Base-by-base conservation (phyloP, 768 basidiomycete species). In the Trametes cinnabarina region DNA sequence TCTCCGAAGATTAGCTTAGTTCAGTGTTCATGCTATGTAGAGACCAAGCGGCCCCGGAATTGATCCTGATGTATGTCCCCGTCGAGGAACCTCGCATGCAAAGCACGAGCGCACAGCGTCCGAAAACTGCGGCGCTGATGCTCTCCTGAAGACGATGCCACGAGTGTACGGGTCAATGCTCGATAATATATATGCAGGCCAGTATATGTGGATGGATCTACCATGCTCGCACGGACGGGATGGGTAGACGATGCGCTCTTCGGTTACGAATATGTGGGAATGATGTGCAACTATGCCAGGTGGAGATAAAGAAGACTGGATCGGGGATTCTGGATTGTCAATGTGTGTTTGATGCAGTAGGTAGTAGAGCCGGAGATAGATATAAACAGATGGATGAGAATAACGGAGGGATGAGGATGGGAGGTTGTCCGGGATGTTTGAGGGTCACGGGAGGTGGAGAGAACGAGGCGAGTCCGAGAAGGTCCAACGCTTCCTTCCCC, bases 151-250 rank as follows among this genome's bases (percentile, higher is more conserved):
- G n/a, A n/a, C n/a, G n/a, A n/a, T n/a, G n/a, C n/a, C n/a, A n/a
- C n/a, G n/a, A n/a, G n/a, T n/a, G n/a, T n/a, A n/a, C n/a, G n/a
- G n/a, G 15, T 32, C 26, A 34, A 26, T 56, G 55, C 28, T 39
- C 25, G 23, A 56, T 22, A 47, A 42, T 49, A 49, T 55, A 41
- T 42, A 23, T 22, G 39, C 39, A 23, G 39, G 19, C 41, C 41
- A 43, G 34, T 57, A 51, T 43, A 51, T 50, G 43, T 41, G 41
- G 42, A 49, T 50, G 48, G 48, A 57, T 57, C 48, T 57, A 57
- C 55, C 55, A 50, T 57, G 55, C 56, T 37, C 28, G 55, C 55
- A 34, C 22, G 22, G 34, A 26, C 15, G 22, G 39, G 35, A 40
- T 40, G 50, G 23, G 50, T 28, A 39, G 22, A 32, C 17, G 26